Base-by-base conservation (phyloP, 164 flowering plant species). In the Pachysandra terminalis region DNA sequence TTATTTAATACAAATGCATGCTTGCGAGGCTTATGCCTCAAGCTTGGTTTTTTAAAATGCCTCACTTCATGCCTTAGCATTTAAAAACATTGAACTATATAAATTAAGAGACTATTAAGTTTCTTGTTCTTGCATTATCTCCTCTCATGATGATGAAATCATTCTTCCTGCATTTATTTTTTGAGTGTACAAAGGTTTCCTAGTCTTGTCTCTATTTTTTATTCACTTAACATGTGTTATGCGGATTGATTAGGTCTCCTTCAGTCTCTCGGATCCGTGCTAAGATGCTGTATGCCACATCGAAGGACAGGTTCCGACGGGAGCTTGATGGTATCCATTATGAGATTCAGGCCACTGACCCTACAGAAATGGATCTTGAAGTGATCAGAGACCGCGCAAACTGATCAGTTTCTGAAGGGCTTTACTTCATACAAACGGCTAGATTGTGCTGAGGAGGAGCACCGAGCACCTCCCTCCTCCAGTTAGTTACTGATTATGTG, bases 281-380 rank as follows among this genome's bases (percentile, higher is more conserved):
- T 28, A 91, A 91, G 85, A 87, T 91, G 93, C 77, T 91, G 9
- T 91, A 89, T 68, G 97, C 95, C 19, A 87, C 93, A 45, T 87
- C 95, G 56, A 87, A 89, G 80, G 87, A 83, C 37, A 74, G 87
- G 72, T 80, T 91, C 76, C 75, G 91, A 49, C 77, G 90, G 66
- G 90, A 78, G 72, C 81, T 91, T 35, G 83, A 84, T 27, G 95
- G 97, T 22, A 74, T 89, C 63, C 93, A 86, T 64, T 85, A 85
- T 53, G 97, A 91, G 72, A 80, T 91, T 61, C 97, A 91, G 75
- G 97, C 97, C 17, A 89, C 97, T 48, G 97, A 89, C 64, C 85
- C 93, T 19, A 80, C 89, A 17, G 97, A 91, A 70, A 84, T 91
- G 95, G 91, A 85, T 41, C 78, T 91, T 48, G 91, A 87, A 52